phyloP scores from a whole-genome alignment of 495 filamentous ascomycete genomes.

The Hypoxylon crocopeplum region DNA sequence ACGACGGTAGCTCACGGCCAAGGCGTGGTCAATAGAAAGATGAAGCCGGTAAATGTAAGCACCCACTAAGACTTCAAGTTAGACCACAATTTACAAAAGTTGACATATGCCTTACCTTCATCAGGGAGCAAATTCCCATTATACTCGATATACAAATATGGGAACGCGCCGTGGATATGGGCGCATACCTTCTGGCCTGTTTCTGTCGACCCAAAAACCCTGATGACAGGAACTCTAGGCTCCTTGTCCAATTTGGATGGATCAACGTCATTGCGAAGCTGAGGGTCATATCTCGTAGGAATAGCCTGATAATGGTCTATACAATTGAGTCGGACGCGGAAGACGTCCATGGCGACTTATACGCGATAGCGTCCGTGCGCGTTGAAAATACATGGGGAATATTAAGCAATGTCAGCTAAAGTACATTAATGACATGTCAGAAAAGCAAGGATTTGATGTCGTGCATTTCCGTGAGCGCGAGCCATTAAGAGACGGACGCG shows the following conservation, averaged over 20 bases:
- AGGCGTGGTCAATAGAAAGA: constrained; percentile 81
- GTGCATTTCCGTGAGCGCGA: neutral
- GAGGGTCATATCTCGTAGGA: constrained; percentile 83
- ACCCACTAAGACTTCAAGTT: constrained; percentile 58
- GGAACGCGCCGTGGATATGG: constrained; percentile 94
- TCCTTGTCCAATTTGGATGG: constrained; percentile 60
- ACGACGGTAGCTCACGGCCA: constrained; percentile 81
- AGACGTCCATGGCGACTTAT: constrained; percentile 61
- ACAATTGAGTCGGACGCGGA: constrained; percentile 90
- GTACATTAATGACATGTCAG: neutral
- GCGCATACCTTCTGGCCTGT: constrained; percentile 96
- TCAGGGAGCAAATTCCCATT: constrained; percentile 69
- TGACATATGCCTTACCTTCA: constrained; percentile 59
- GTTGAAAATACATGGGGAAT: constrained; percentile 19
- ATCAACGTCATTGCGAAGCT: constrained; percentile 64
- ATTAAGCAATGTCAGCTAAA: neutral
- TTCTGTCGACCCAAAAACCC: constrained; percentile 92
- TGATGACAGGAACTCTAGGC: constrained; percentile 83
- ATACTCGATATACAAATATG: constrained; percentile 93
- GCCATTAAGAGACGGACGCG: constrained; percentile 26
- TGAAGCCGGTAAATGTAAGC: constrained; percentile 76
- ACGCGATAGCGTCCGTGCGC: constrained; percentile 17
- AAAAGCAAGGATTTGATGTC: neutral
- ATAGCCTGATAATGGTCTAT: constrained; percentile 88
- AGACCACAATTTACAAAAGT: constrained; percentile 1